Evolutionary conservation across 2,329 filamentous ascomycete genomes (phyloP).

Genomic region (Alternaria incomplexa): DNA sequence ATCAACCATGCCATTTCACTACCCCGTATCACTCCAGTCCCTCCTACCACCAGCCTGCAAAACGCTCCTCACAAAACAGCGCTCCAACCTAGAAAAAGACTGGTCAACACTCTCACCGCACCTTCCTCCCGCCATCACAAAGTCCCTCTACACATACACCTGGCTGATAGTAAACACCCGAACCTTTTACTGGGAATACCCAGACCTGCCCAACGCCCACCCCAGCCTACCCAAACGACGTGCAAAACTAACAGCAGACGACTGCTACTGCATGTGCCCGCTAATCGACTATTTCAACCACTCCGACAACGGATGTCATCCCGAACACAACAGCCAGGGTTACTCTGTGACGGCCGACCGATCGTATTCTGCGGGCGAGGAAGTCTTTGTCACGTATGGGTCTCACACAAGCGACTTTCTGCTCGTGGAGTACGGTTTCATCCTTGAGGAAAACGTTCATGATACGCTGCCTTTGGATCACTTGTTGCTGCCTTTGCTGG

Average conservation of each 20-base stretch:
- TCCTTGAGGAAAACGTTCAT: slow-evolving; percentile 45
- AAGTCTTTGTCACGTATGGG: slow-evolving; percentile 74
- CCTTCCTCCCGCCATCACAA: slow-evolving; percentile 52
- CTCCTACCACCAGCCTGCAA: slow-evolving; percentile 47
- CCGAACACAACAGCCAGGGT: slow-evolving; percentile 56
- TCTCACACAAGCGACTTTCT: slow-evolving; percentile 74
- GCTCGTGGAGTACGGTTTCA: slow-evolving; percentile 69
- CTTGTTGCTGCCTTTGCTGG: slow-evolving; percentile 49
- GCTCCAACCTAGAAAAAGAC: slow-evolving; percentile 58
- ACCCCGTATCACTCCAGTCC: slow-evolving; percentile 52
- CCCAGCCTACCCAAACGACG: slow-evolving; percentile 51
- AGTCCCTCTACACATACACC: slow-evolving; percentile 58
- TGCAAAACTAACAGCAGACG: slow-evolving; percentile 53
- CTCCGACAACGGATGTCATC: slow-evolving; percentile 56
- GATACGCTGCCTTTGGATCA: slow-evolving; percentile 53
- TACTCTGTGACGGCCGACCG: slow-evolving; percentile 63
- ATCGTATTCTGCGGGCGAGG: slow-evolving; percentile 63
- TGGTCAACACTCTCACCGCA: slow-evolving; percentile 54
- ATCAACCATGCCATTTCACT: slow-evolving; percentile 63
- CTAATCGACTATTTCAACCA: slow-evolving; percentile 77
- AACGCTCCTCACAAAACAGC: slow-evolving; percentile 62
- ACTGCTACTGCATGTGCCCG: slow-evolving; percentile 73
- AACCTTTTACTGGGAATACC: slow-evolving; percentile 63
- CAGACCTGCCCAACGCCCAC: slow-evolving; percentile 47
- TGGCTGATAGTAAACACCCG: slow-evolving; percentile 68